phyloP scores from a whole-genome alignment of 2,329 filamentous ascomycete species.

The Talaromyces marneffei region DNA sequence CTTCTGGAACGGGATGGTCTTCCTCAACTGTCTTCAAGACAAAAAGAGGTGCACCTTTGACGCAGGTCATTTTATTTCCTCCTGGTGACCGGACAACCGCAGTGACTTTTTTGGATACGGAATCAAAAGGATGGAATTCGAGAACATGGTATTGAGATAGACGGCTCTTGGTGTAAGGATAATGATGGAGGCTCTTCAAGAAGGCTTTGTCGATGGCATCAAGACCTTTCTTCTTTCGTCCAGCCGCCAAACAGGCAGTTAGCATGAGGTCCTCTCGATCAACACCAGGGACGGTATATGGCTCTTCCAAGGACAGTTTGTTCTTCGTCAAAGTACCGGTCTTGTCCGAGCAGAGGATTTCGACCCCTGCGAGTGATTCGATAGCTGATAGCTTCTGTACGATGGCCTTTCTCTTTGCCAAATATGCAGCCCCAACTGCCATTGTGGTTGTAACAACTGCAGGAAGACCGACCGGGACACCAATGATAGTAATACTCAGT shows the following conservation, averaged over 20 bases:
- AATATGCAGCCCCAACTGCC: slow-evolving; percentile 86
- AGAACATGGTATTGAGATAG: slow-evolving; percentile 79
- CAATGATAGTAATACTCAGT: slow-evolving; percentile 82
- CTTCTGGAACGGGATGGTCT: slow-evolving; percentile 71
- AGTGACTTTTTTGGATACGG: slow-evolving; percentile 87
- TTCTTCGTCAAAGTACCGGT: slow-evolving; percentile 91
- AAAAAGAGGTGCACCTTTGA: slow-evolving; percentile 85
- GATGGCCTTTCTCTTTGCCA: slow-evolving; percentile 88
- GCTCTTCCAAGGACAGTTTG: slow-evolving; percentile 81
- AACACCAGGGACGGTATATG: slow-evolving; percentile 75
- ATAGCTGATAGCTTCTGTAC: slow-evolving; percentile 90
- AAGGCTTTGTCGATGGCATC: slow-evolving; percentile 95
- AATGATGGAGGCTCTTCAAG: slow-evolving; percentile 75
- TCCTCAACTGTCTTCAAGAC: slow-evolving; percentile 83
- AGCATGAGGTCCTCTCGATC: slow-evolving; percentile 86
- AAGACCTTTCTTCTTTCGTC: slow-evolving; percentile 92
- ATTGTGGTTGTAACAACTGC: slow-evolving; percentile 92
- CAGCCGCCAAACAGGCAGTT: slow-evolving; percentile 82
- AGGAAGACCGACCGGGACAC: slow-evolving; percentile 87
- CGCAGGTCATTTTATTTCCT: slow-evolving; percentile 78
- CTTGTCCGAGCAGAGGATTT: slow-evolving; percentile 93
- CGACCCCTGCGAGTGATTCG: slow-evolving; percentile 84
- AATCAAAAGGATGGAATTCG: slow-evolving; percentile 83
- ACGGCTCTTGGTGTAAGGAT: slow-evolving; percentile 73
- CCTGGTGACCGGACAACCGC: slow-evolving; percentile 76